phyloP scores from a whole-genome alignment of 75 land plant genomes.

The Pseudotsuga menziesii region DNA sequence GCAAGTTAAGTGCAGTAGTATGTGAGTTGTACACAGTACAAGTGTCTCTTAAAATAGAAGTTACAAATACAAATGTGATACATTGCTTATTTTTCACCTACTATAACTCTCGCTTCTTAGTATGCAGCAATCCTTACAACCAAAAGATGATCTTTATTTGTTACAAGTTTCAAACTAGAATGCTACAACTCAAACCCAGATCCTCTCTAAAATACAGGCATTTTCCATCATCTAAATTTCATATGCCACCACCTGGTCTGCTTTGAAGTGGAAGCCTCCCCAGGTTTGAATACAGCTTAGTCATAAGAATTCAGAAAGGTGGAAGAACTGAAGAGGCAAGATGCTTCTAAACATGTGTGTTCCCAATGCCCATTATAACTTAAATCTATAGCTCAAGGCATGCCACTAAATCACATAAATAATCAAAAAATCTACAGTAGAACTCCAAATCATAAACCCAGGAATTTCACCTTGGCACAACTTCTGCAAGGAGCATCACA shows the following conservation, averaged over 20 bases:
- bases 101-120: too few relatives aligned
- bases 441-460: neutral
- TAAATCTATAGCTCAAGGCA: neutral
- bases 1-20: too few relatives aligned
- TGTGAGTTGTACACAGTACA: neutral
- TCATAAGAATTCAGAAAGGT: neutral
- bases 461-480: slow-evolving; percentile 58
- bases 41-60: neutral
- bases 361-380: neutral
- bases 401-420: slow-evolving; percentile 1
- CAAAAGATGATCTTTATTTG: neutral
- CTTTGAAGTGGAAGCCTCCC: neutral
- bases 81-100: too few relatives aligned
- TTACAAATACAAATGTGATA: too few relatives aligned
- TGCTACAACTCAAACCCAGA: neutral
- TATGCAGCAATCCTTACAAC: neutral
- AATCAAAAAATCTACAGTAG: neutral
- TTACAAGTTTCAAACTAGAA: neutral
- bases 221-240: neutral
- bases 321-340: neutral
- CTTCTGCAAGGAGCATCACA: slow-evolving; percentile 87
- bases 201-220: neutral
- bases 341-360: neutral
- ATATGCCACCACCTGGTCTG: neutral
- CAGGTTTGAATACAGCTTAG: neutral